Evolutionary conservation across 108 stramenopile species (phyloP), one percentile per base, ranked within the genome.

Genomic region (Cyclotella baltica): DNA sequence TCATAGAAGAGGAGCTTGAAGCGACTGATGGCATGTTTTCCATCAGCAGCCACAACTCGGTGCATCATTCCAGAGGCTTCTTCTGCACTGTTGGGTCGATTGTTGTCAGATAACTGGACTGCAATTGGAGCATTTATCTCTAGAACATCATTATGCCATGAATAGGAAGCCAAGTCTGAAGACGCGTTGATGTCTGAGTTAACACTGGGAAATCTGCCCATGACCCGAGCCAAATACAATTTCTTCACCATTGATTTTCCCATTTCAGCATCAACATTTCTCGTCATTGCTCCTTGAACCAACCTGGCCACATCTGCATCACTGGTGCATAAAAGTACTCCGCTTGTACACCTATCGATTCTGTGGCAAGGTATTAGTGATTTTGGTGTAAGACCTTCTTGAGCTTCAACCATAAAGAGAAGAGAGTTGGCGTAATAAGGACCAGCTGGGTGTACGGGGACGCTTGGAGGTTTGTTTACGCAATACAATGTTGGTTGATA

Each of bases 401-500:
- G 91, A 1, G 85, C 92, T 75, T 96, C 90, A 10, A 93, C 83
- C 86, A 93, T 84, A 25, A 90, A 70, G 19, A 91, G 88, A 16
- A 96, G 70, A 1, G 90, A 81, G 70, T 96, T 96, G 11, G 89
- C 76, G 16, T 91, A 70, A 65, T 90, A 96, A 16, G 92, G 92
- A 37, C 95, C 95, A 53, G 91, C 88, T 35, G 95, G 95, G 68
- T 96, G 86, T 1, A 91, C 88, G 0, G 95, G 92, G 33, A 93
- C 83, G 25, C 87, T 88, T 15, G 90, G 61, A 3, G 95, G 95
- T 62, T 96, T 96, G 79, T 92, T 73, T 36, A 91, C 87, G 46
- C 90, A 83, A 48, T 79, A 88, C 19, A 96, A 48, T 15, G 72
- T 18, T 48, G 76, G 33, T 8, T 72, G 65, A 28, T 61, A 63